Conservation (phyloP, 108 stramenopile species). For the Conticribra weissflogii region DNA sequence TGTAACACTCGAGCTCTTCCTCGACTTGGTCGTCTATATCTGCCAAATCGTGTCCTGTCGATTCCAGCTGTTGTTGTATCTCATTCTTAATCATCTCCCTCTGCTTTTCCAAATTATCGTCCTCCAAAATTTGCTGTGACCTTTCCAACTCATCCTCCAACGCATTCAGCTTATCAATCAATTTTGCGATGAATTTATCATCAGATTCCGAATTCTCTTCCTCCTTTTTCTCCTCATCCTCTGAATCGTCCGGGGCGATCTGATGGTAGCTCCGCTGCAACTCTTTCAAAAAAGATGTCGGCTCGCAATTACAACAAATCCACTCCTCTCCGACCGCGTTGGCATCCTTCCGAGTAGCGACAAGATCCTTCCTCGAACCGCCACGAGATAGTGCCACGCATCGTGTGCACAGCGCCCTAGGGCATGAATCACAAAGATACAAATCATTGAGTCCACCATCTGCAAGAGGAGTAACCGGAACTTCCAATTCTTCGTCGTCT, state of each 20-base stretch:
- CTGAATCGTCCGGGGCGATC: neutral
- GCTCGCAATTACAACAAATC: constrained; percentile 45
- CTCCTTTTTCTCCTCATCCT: neutral
- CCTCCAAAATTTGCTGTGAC: constrained; percentile 17
- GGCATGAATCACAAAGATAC: constrained; percentile 54
- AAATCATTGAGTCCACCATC: constrained; percentile 25
- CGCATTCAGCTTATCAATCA: constrained; percentile 26
- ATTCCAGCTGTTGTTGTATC: neutral
- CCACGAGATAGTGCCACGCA: constrained; percentile 38
- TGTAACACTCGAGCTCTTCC: constrained; percentile 21
- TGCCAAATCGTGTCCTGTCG: constrained; percentile 1
- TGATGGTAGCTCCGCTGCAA: constrained; percentile 13
- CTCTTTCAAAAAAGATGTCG: constrained; percentile 32
- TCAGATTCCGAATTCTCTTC: constrained; percentile 1
- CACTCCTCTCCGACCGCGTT: constrained; percentile 23
- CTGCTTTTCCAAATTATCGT: constrained; percentile 2
- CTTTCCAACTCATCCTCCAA: constrained; percentile 7
- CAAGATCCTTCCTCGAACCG: constrained; percentile 16
- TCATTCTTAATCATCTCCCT: constrained; percentile 22
- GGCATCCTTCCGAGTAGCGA: neutral
- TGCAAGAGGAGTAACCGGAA: constrained; percentile 10
- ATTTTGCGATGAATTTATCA: neutral
- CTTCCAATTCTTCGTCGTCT: constrained; percentile 2
- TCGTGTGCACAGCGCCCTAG: constrained; percentile 47
- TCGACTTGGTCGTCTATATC: constrained; percentile 25